Evolutionary conservation across 2,329 filamentous ascomycete species (phyloP).

Genomic region (Talaromyces atroroseus): DNA sequence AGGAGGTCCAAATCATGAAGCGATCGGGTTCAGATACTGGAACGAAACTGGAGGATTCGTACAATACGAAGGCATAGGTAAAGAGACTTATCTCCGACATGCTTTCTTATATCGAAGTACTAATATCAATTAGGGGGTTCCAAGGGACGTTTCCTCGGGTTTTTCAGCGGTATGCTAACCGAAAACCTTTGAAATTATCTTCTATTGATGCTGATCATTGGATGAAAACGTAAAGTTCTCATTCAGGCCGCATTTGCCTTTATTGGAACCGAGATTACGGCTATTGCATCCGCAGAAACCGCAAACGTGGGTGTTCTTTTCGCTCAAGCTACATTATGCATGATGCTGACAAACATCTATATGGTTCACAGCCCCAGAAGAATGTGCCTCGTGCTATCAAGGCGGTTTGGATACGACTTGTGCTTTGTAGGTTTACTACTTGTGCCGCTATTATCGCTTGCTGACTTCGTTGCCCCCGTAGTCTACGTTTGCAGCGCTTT

Average conservation of each 20-base stretch:
- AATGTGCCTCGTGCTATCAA: conserved; percentile 18
- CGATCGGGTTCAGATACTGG: conserved; percentile 50
- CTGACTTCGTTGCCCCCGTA: not conserved
- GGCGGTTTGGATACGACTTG: conserved; percentile 17
- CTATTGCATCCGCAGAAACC: conserved; percentile 18
- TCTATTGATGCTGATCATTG: too few relatives aligned
- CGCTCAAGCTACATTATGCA: not conserved
- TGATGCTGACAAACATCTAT: not conserved
- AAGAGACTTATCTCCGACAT: not conserved
- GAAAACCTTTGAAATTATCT: too few relatives aligned
- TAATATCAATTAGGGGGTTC: conserved; percentile 8
- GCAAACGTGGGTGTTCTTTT: conserved; percentile 13
- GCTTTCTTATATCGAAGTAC: too few relatives aligned
- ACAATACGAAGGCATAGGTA: conserved; percentile 35
- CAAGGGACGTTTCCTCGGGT: conserved; percentile 19
- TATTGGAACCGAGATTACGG: conserved; percentile 18
- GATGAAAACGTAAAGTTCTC: conserved; percentile 7
- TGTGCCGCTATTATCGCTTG: not conserved
- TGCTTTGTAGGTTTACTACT: conserved; percentile 12
- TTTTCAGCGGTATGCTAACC: conserved; percentile 12
- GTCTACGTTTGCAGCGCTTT: conserved; percentile 12
- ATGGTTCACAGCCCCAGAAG: conserved; percentile 13
- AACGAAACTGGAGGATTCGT: conserved; percentile 45
- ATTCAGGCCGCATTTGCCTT: conserved; percentile 20
- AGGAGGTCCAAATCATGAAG: conserved; percentile 43